Evolutionary conservation across 441 rosid species (phyloP), one percentile per base, ranked within the genome.

Genomic region (Brassica balearica): DNA sequence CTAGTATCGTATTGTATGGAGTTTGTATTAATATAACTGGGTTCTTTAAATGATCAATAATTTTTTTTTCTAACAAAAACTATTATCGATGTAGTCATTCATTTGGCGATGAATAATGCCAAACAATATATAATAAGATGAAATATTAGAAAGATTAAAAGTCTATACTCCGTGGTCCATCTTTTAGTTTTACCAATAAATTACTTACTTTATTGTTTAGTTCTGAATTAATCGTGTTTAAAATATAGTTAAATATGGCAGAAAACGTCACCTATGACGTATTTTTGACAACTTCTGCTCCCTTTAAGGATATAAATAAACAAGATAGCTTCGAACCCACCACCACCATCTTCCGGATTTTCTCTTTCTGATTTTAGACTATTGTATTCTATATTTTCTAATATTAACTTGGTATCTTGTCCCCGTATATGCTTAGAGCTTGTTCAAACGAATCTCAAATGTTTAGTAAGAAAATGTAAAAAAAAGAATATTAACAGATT

Each of bases 291-390:
- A 74, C 41, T 61, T 62, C 23, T 70, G 76, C 72, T 75, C 68
- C 84, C 77, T 59, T 32, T 65, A 66, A 73, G 74, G 74, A 82
- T 80, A 74, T 77, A 77, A 83, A 75, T 80, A 76, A 77, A 79
- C 23, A 72, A 84, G 85, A 87, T 84, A 84, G 87, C 78, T 65
- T 69, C 69, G 74, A 74, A 74, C 78, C 82, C 82, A 79, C 82
- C 75, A 69, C 77, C 75, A 73, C 82, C 72, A 68, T 73, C 82
- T 79, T 79, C 66, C 74, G 60, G 74, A 79, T 61, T 51, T 78
- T 73, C 65, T 69, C 11, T 62, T 79, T 62, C 32, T 53, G 15
- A 32, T 62, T 53, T 63, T 64, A 17, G 12, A 36, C 22, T 15
- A 41, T 15, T 63, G 73, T 68, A 51, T 62, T 0, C n/a, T 51